Evolutionary conservation across 495 filamentous ascomycete species (phyloP).

Genomic region (Venustampulla echinocandica): DNA sequence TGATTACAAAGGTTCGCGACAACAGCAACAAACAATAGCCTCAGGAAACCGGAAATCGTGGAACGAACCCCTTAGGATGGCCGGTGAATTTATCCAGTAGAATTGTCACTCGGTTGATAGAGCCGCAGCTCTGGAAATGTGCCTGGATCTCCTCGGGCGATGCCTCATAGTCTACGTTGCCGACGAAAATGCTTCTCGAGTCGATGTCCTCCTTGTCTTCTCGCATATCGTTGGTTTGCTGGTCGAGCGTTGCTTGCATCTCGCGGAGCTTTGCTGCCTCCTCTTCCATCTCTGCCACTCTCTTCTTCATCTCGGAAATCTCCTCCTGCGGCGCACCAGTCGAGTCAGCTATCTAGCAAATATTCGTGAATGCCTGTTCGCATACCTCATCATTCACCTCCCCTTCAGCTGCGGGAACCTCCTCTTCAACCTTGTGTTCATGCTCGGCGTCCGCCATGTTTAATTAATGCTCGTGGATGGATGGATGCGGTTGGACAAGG

Average conservation of each 20-base stretch:
- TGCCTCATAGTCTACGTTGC: slow-evolving; percentile 97
- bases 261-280: slow-evolving; percentile 93
- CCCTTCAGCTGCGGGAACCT: slow-evolving; percentile 13
- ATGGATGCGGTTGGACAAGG: not conserved
- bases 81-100: slow-evolving; percentile 96
- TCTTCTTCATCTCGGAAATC: slow-evolving; percentile 94
- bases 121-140: slow-evolving; percentile 95
- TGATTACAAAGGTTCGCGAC: slow-evolving; percentile 23
- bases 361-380: not conserved
- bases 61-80: slow-evolving; percentile 89
- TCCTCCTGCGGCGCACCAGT: slow-evolving; percentile 70
- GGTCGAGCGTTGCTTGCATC: slow-evolving; percentile 87
- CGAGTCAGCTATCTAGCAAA: not conserved
- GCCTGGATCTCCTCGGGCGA: slow-evolving; percentile 98
- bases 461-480: slow-evolving; percentile 2
- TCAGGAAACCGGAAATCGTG: slow-evolving; percentile 13
- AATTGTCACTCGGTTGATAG: slow-evolving; percentile 97
- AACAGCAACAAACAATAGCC: slow-evolving; percentile 4
- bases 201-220: slow-evolving; percentile 97
- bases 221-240: slow-evolving; percentile 68
- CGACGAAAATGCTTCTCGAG: slow-evolving; percentile 92
- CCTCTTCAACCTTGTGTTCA: slow-evolving; percentile 17
- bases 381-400: slow-evolving; percentile 25
- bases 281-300: slow-evolving; percentile 98
- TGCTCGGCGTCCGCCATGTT: slow-evolving; percentile 21